Evolutionary conservation across 306 rosid species (phyloP), one percentile per base, ranked within the genome.

Genomic region (Macrotyloma uniflorum): DNA sequence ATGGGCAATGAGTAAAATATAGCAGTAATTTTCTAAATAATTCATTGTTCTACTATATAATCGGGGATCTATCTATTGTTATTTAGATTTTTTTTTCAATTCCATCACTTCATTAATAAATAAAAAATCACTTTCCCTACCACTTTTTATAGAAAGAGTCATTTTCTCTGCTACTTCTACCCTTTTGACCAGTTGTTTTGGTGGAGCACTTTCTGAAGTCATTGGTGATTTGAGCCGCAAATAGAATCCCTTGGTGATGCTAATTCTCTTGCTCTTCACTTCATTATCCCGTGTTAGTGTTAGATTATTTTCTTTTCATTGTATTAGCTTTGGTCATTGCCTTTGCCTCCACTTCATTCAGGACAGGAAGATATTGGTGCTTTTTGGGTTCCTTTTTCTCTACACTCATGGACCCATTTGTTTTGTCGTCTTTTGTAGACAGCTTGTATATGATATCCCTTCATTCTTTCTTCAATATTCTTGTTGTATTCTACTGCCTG

Each of bases 381-480:
- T 33, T 57, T 75, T 79, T 69, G 8, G 68, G 19, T 57, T 59
- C 35, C 35, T 19, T 35, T 79, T 57, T 46, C 51, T n/a, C 33
- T 19, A 20, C 50, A 23, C 4, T 58, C 53, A 23, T 68, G 81
- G 50, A 71, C 80, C 75, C 87, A 50, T 64, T 84, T 53, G 26
- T 33, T n/a, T 74, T 79, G 83, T 74, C 73, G 20, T 83, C 50
- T 16, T 50, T n/a, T 32, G 78, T 9, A 16, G 51, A 83, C 33
- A 62, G 45, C 20, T 73, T 79, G 47, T 23, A 30, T 67, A 40
- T 74, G 69, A 61, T 32, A 22, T 23, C 51, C 46, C 42, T 57
- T 55, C 43, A 73, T 20, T 67, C 47, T 72, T 77, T 82, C 73
- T 2, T n/a, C 38, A 14, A 38, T 43, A 38, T 58, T 54, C 72